phyloP scores from a whole-genome alignment of 768 basidiomycete species.

The Suillus clintonianus region DNA sequence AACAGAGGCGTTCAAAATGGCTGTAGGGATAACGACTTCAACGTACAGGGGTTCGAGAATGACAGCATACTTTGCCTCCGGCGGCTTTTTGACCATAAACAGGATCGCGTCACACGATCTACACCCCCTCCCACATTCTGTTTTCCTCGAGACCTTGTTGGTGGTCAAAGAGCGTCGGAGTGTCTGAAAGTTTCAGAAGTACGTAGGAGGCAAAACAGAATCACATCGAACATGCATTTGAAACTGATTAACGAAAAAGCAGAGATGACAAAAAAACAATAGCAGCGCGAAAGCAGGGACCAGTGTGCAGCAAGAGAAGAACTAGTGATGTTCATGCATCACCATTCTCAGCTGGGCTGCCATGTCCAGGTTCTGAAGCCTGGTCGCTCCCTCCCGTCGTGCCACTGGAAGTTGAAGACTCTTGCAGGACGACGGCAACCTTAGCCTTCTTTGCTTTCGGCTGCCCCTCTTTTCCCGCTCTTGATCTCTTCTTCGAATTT shows the following conservation, averaged over 20 bases:
- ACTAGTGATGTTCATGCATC: conserved; percentile 17
- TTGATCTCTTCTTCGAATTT: conserved; percentile 30
- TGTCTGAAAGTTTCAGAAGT: conserved; percentile 15
- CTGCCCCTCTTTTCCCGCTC: conserved; percentile 29
- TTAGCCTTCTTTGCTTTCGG: conserved; percentile 37
- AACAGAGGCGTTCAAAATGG: neutral
- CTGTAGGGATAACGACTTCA: neutral
- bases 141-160: conserved; percentile 23
- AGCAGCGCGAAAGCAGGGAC: conserved; percentile 8
- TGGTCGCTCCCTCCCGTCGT: conserved; percentile 29
- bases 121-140: conserved; percentile 12
- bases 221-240: conserved; percentile 19
- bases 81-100: conserved; percentile 33
- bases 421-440: conserved; percentile 7
- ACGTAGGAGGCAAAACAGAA: conserved; percentile 24
- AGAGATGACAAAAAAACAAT: conserved; percentile 1
- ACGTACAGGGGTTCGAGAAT: conserved; percentile 14
- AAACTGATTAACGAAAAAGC: conserved; percentile 11
- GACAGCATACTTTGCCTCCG: conserved; percentile 19
- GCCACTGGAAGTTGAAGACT: conserved; percentile 23
- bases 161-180: conserved; percentile 33
- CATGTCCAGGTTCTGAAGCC: conserved; percentile 22
- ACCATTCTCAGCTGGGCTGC: conserved; percentile 26
- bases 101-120: conserved; percentile 21
- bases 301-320: conserved; percentile 9